A percentile compares a stretch with the other conserved stretches of the same genome.
These are phyloP conservation scores for Leccinum aurantiacum DNA, from an alignment of 768 basidiomycete species.

Conservation along the genomic window DNA sequence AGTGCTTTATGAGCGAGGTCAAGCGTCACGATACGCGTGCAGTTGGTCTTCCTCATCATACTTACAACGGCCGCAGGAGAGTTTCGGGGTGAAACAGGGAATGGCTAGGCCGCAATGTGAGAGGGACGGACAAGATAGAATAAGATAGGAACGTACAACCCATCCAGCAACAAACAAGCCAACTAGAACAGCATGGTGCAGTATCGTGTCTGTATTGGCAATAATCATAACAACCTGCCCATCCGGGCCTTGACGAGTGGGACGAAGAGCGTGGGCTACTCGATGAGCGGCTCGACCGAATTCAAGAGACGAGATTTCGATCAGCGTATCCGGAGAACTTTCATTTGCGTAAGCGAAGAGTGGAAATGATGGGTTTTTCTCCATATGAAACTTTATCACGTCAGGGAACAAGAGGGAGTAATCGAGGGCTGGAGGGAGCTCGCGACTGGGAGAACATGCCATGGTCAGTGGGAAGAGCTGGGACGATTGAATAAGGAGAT, in stretches of 20 bases:
- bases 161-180: conserved; percentile 43
- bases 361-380: conserved; percentile 25
- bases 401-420: conserved; percentile 25
- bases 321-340: conserved; percentile 6
- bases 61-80: conserved; percentile 39
- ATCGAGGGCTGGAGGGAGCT: conserved; percentile 25
- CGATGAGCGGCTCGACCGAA: conserved; percentile 32
- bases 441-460: not conserved
- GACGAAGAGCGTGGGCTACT: conserved; percentile 41
- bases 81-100: conserved; percentile 43
- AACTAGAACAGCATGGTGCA: conserved; percentile 32
- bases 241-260: conserved; percentile 27
- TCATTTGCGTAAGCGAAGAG: conserved; percentile 19
- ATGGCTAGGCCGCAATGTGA: conserved; percentile 28
- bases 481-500: not conserved
- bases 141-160: conserved; percentile 16
- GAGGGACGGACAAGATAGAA: conserved; percentile 4
- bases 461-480: conserved; percentile 6
- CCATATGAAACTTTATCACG: conserved; percentile 26
- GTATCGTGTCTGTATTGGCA: conserved; percentile 33
- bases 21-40: conserved; percentile 21
- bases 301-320: conserved; percentile 26
- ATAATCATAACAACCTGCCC: conserved; percentile 25
- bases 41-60: conserved; percentile 26
- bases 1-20: conserved; percentile 20